A percentile compares a stretch with the other conserved stretches of the same genome.
Evolutionary conservation across 2,329 filamentous ascomycete species (phyloP).

Genomic region (Rutstroemia sp.): DNA sequence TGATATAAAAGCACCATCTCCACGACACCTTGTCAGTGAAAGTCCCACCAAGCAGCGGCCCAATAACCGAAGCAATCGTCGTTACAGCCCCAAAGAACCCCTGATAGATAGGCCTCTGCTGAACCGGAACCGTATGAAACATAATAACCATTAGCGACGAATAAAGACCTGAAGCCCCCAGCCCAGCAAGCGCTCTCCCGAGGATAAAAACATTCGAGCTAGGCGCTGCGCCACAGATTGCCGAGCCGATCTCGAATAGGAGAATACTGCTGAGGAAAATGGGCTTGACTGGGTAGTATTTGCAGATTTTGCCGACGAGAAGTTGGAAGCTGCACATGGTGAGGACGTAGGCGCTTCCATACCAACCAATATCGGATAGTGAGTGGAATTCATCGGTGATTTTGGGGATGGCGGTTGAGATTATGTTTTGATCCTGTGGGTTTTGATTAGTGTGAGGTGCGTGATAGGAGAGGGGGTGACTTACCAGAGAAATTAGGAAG

Average conservation of each 20-base stretch:
- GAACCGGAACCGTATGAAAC: neutral
- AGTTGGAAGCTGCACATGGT: constrained; percentile 33
- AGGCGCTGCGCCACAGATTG: constrained; percentile 26
- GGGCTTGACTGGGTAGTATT: constrained; percentile 29
- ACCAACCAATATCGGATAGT: constrained; percentile 46
- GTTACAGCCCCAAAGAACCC: constrained; percentile 19
- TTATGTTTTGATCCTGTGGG: neutral
- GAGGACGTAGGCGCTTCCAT: constrained; percentile 47
- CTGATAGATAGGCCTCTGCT: neutral
- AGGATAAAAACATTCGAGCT: constrained; percentile 35
- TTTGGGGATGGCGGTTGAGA: constrained; percentile 46
- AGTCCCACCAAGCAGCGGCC: constrained; percentile 27
- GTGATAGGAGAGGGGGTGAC: neutral
- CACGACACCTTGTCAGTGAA: constrained; percentile 31
- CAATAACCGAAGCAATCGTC: constrained; percentile 16
- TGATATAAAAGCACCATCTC: constrained; percentile 27
- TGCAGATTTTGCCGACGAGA: constrained; percentile 27
- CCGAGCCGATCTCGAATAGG: constrained; percentile 32
- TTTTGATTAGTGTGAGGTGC: neutral
- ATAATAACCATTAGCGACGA: constrained; percentile 25
- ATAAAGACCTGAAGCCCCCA: constrained; percentile 36
- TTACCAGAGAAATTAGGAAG: constrained; percentile 35
- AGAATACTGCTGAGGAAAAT: constrained; percentile 28
- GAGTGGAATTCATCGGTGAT: constrained; percentile 45
- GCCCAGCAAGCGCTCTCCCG: constrained; percentile 36